Base-by-base conservation (phyloP, 2,329 filamentous ascomycete species). In the Leptosphaerulina australis region DNA sequence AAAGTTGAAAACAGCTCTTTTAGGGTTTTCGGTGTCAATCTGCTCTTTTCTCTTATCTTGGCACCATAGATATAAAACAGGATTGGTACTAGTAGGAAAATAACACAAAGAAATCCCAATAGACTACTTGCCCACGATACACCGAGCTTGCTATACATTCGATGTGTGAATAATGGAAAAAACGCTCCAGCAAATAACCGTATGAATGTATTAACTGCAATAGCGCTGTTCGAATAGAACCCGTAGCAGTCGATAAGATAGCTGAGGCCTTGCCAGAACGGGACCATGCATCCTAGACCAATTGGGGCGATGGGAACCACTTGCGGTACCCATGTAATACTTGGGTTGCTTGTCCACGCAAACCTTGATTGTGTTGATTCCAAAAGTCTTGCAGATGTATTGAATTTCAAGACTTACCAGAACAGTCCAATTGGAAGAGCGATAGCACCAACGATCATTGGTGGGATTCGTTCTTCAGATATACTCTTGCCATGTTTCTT, bases 241-340 rank as follows among this genome's bases (percentile, higher is more conserved):
- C 75, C 73, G 54, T 79, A 80, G 40, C 70, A 84, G 66, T 93
- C 89, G 52, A 93, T 87, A 8, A 93, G 81, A 69, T 92, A 93
- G 76, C 91, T 91, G 56, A 94, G 79, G 58, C 90, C 88, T 26
- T 94, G 83, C 80, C 93, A 93, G 68, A 94, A 91, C 20, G 87
- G 87, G 74, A 92, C 74, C 67, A 84, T 86, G 64, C 93, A 85
- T 10, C 89, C 89, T 38, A 91, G 87, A 4, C 90, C 90, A 34
- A 84, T 79, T 31, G 85, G 83, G 0, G 78, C 77, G 1, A 81
- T 75, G 0, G 82, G 83, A 20, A 86, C 76, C 28, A 81, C 76
- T 1, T 83, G 81, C 0, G 75, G 80, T 35, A 83, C 77, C 82
- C 82, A 85, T 34, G 74, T 76, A 15, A 82, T 77, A 5, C 76